A percentile compares a stretch with the other conserved stretches of the same genome.
Evolutionary conservation across 805 yeast species (phyloP).

Genomic region (Spathaspora hagerdaliae): DNA sequence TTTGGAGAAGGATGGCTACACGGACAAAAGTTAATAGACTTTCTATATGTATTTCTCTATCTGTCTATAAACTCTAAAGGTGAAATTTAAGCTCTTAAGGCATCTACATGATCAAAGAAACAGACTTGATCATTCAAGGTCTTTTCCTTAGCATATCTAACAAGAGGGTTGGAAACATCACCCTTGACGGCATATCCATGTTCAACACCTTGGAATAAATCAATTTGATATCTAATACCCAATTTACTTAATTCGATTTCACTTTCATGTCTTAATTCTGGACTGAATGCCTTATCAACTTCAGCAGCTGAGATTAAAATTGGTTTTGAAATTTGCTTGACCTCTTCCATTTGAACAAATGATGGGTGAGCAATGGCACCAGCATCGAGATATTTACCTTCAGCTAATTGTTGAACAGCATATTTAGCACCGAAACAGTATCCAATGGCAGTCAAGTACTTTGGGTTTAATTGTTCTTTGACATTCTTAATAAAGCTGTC

Average conservation of each 20-base stretch:
- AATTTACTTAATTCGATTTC: conserved; percentile 47
- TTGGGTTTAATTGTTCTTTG: conserved; percentile 30
- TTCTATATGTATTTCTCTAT: neutral
- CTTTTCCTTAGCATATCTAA: conserved; percentile 65
- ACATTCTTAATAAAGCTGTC: conserved; percentile 44
- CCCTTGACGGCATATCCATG: conserved; percentile 87
- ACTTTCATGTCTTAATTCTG: conserved; percentile 58
- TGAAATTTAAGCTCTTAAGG: neutral
- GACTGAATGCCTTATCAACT: conserved; percentile 57
- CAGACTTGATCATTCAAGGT: conserved; percentile 45
- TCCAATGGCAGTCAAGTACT: conserved; percentile 56
- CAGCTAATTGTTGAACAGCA: conserved; percentile 48
- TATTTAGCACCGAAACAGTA: conserved; percentile 85
- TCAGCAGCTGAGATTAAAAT: conserved; percentile 73
- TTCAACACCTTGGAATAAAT: conserved; percentile 55
- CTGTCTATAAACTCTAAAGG: no score
- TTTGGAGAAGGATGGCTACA: no score
- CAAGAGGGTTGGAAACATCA: conserved; percentile 50
- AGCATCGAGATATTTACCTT: conserved; percentile 28
- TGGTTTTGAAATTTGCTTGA: conserved; percentile 54
- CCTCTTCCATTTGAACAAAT: conserved; percentile 60
- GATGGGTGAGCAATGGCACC: conserved; percentile 88
- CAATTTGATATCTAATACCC: conserved; percentile 52
- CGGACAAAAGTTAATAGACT: no score
- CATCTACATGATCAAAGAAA: conserved; percentile 12